phyloP scores from a whole-genome alignment of 371 early-diverging fungal genomes.

The Thermomucor indicae-seudaticae region DNA sequence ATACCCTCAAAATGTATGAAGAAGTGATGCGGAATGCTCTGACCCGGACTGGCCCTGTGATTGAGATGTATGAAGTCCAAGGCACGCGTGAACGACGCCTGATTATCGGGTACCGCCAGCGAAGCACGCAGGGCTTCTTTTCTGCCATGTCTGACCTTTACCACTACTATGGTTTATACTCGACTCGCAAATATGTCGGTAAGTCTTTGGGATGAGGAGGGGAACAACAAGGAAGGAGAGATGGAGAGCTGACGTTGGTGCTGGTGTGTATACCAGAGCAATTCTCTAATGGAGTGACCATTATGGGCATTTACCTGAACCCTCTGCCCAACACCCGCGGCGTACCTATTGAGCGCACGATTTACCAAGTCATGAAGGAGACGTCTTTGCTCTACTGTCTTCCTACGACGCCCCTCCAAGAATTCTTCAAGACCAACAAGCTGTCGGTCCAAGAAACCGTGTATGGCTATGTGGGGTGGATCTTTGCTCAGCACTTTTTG shows the following conservation, averaged over 20 bases:
- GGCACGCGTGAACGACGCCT: slow-evolving; percentile 86
- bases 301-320: slow-evolving; percentile 90
- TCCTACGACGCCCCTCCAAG: slow-evolving; percentile 93
- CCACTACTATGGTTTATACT: slow-evolving; percentile 96
- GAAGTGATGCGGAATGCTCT: slow-evolving; percentile 83
- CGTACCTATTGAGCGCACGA: slow-evolving; percentile 86
- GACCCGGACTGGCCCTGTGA: slow-evolving; percentile 91
- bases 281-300: slow-evolving; percentile 97
- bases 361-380: slow-evolving; percentile 95
- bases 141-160: slow-evolving; percentile 96
- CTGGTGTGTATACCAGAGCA: slow-evolving; percentile 65
- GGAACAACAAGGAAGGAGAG: not conserved
- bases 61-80: slow-evolving; percentile 85
- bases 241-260: not conserved
- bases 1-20: slow-evolving; percentile 86
- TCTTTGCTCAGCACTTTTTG: slow-evolving; percentile 96
- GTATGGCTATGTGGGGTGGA: slow-evolving; percentile 95
- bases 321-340: slow-evolving; percentile 75
- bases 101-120: slow-evolving; percentile 87
- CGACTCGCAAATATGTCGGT: slow-evolving; percentile 95
- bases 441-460: slow-evolving; percentile 94
- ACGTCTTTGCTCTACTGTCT: slow-evolving; percentile 94
- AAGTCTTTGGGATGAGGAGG: slow-evolving; percentile 1
- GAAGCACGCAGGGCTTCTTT: slow-evolving; percentile 90
- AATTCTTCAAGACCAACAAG: slow-evolving; percentile 88